Percentiles rank a stretch among this genome's conserved stretches.
Conservation (phyloP, 2,329 filamentous ascomycete species). For the Diaporthe eres region DNA sequence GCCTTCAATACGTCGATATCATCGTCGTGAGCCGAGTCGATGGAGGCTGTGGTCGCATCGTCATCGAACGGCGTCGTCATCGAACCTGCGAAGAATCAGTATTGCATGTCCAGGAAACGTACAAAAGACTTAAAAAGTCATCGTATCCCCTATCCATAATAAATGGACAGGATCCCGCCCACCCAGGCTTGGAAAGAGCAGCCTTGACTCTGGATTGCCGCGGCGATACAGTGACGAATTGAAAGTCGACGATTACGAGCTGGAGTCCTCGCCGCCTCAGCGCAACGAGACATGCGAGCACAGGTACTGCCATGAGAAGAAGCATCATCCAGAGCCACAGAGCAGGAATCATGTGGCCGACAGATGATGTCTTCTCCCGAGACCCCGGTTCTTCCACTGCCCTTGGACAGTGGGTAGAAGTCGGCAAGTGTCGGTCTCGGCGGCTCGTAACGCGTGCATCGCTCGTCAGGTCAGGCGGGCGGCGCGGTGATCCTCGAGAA, state of each 20-base stretch:
- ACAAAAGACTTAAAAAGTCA: constrained; percentile 4
- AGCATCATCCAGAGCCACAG: constrained; percentile 26
- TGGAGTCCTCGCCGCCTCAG: constrained; percentile 40
- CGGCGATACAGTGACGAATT: constrained; percentile 4
- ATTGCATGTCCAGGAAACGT: background rate
- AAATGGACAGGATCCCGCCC: constrained; percentile 39
- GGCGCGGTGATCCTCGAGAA: constrained; percentile 39
- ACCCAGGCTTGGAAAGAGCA: constrained; percentile 42
- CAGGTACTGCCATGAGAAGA: constrained; percentile 37
- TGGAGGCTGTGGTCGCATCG: constrained; percentile 33
- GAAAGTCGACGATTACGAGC: constrained; percentile 11
- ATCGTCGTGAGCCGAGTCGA: constrained; percentile 20
- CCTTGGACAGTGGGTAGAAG: constrained; percentile 35
- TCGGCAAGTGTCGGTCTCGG: constrained; percentile 26
- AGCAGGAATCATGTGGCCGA: constrained; percentile 40
- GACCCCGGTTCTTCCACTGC: constrained; percentile 41
- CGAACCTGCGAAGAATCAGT: constrained; percentile 34
- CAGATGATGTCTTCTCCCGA: constrained; percentile 25
- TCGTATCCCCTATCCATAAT: constrained; percentile 36
- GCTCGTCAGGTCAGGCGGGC: constrained; percentile 38
- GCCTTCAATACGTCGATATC: constrained; percentile 16
- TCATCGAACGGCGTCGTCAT: constrained; percentile 36
- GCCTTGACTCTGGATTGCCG: constrained; percentile 40
- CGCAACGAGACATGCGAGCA: constrained; percentile 37
- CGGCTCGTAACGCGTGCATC: constrained; percentile 40